A percentile compares a stretch with the other conserved stretches of the same genome.
These are phyloP conservation scores for Tothia fuscella DNA, from an alignment of 2,329 filamentous ascomycete genomes.

Conservation along the genomic window DNA sequence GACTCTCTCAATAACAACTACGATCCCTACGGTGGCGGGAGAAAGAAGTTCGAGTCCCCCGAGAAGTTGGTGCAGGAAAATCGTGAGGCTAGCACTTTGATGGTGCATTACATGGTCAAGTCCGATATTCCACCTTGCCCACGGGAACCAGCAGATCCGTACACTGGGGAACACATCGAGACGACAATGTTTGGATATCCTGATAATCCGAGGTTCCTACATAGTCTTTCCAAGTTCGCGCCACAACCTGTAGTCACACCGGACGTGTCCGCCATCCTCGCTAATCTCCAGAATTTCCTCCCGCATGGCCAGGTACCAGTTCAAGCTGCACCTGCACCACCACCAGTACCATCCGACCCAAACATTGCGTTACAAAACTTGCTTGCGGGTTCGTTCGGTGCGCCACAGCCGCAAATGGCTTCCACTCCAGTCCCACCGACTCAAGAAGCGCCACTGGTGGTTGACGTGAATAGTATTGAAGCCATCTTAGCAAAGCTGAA, in stretches of 20 bases:
- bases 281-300: not conserved
- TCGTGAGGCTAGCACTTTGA: conserved; percentile 34
- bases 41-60: conserved; percentile 25
- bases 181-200: conserved; percentile 29
- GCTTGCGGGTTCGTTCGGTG: no score
- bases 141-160: conserved; percentile 30
- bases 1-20: conserved; percentile 34
- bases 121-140: conserved; percentile 36
- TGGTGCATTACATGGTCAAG: conserved; percentile 33
- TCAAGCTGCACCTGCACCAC: not conserved
- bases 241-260: not conserved
- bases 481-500: conserved; percentile 5
- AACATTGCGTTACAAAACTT: not conserved
- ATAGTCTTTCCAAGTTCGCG: conserved; percentile 4
- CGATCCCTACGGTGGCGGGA: conserved; percentile 32
- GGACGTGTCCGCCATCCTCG: conserved; percentile 1
- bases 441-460: not conserved
- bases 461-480: not conserved
- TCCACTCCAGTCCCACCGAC: not conserved
- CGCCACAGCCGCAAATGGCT: conserved; percentile 3
- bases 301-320: conserved; percentile 4
- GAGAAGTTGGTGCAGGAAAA: conserved; percentile 32
- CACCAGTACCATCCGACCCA: not conserved
- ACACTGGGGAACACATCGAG: conserved; percentile 13
- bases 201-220: conserved; percentile 13